Percentiles rank a stretch among this genome's conserved stretches.
Evolutionary conservation across 352 stramenopile genomes (phyloP).

Genomic region (Pythium periplocum): DNA sequence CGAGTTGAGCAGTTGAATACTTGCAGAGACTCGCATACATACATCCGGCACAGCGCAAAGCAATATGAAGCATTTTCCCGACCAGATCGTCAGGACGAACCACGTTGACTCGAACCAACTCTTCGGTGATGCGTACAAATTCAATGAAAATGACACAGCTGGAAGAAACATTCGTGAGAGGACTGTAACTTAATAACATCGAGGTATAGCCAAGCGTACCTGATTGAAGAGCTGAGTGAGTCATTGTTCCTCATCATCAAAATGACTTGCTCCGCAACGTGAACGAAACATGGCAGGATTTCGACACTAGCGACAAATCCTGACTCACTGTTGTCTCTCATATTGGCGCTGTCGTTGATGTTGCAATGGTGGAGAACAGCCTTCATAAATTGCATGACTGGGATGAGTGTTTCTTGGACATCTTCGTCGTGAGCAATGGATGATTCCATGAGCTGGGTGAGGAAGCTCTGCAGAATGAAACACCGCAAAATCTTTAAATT

Average conservation of each 20-base stretch:
- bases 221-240: slow-evolving; percentile 5
- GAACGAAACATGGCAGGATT: slow-evolving; percentile 10
- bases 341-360: slow-evolving; percentile 17
- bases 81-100: slow-evolving; percentile 2
- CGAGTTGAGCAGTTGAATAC: slow-evolving; percentile 9
- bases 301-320: slow-evolving; percentile 17
- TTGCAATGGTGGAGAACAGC: slow-evolving; percentile 63
- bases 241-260: slow-evolving; percentile 19
- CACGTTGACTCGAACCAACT: slow-evolving; percentile 22
- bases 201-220: neutral
- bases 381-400: slow-evolving; percentile 59
- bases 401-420: slow-evolving; percentile 61
- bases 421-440: slow-evolving; percentile 15
- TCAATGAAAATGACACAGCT: slow-evolving; percentile 72
- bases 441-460: slow-evolving; percentile 41
- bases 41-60: slow-evolving; percentile 6
- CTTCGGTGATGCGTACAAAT: slow-evolving; percentile 49
- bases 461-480: slow-evolving; percentile 59
- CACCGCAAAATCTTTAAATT: neutral
- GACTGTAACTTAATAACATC: no score
- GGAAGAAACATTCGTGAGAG: neutral
- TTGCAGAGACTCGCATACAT: slow-evolving; percentile 6
- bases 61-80: neutral
- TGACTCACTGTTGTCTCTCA: slow-evolving; percentile 15
- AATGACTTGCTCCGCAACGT: slow-evolving; percentile 12